Conservation (phyloP, 805 yeast species). For the Jamesozyma spencerorum region DNA sequence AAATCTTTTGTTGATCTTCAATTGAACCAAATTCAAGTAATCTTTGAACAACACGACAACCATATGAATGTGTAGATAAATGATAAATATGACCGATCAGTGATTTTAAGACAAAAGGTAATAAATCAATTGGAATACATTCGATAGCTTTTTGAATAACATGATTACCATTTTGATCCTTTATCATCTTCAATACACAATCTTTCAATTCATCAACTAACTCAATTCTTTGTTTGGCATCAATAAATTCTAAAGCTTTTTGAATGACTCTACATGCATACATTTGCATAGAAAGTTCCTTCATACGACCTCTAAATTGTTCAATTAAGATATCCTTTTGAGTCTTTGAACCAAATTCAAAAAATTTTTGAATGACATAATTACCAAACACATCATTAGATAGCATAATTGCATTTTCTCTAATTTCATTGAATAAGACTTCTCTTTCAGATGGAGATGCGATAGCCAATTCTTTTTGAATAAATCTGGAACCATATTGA, state of each 20-base stretch:
- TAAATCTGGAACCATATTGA: slow-evolving; percentile 95
- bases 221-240: slow-evolving; percentile 51
- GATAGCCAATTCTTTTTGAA: slow-evolving; percentile 73
- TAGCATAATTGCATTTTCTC: slow-evolving; percentile 62
- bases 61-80: slow-evolving; percentile 90
- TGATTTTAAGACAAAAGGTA: slow-evolving; percentile 65
- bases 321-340: slow-evolving; percentile 64
- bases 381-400: slow-evolving; percentile 98
- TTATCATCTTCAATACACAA: slow-evolving; percentile 58
- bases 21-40: slow-evolving; percentile 67
- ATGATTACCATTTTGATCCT: slow-evolving; percentile 97
- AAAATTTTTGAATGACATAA: slow-evolving; percentile 89
- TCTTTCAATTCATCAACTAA: slow-evolving; percentile 63
- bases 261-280: slow-evolving; percentile 97
- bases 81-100: slow-evolving; percentile 66
- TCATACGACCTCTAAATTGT: slow-evolving; percentile 50
- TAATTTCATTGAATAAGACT: slow-evolving; percentile 72
- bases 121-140: slow-evolving; percentile 58
- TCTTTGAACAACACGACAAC: slow-evolving; percentile 94
- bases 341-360: slow-evolving; percentile 66
- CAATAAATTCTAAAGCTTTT: slow-evolving; percentile 72
- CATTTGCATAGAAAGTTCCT: slow-evolving; percentile 80
- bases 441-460: slow-evolving; percentile 67
- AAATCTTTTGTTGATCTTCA: slow-evolving; percentile 56
- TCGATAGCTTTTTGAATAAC: slow-evolving; percentile 94